A percentile compares a stretch with the other conserved stretches of the same genome.
phyloP scores from a whole-genome alignment of 371 early-diverging fungal genomes.

The Mortierella sp. region DNA sequence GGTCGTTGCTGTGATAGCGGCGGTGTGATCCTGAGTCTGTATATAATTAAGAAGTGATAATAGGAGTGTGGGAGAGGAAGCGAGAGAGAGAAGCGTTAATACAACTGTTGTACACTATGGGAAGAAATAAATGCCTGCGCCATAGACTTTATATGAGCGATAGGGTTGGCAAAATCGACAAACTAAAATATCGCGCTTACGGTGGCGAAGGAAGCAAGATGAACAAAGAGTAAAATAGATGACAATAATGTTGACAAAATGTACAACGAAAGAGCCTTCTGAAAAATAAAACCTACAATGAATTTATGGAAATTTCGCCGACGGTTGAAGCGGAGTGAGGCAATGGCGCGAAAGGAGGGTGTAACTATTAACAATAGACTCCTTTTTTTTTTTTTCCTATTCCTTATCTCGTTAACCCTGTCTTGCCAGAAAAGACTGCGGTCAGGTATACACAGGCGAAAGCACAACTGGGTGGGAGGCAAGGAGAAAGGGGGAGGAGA shows the following conservation, averaged over 20 bases:
- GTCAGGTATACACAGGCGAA: too few species aligned
- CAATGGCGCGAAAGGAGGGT: slow-evolving; percentile 1
- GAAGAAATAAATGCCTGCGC: not conserved
- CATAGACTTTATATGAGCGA: not conserved
- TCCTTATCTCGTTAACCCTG: not conserved
- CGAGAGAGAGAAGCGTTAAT: not conserved
- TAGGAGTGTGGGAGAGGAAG: not conserved
- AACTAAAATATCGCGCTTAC: not conserved
- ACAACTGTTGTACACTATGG: not conserved
- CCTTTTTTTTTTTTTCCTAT: not conserved
- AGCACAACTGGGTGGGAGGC: not conserved
- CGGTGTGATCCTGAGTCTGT: not conserved
- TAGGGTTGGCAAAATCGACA: not conserved
- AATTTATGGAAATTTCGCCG: not conserved
- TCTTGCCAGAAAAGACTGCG: not conserved
- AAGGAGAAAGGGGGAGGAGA: not conserved
- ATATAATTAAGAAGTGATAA: not conserved
- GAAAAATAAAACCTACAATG: not conserved
- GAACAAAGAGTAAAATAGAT: not conserved
- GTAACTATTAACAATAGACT: not conserved
- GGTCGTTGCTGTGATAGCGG: not conserved
- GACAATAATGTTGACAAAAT: not conserved
- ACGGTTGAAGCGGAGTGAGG: not conserved
- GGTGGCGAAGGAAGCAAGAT: too few species aligned
- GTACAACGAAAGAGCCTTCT: not conserved